Evolutionary conservation across 2,329 filamentous ascomycete genomes (phyloP), one percentile per base, ranked within the genome.

Genomic region (Graphilbum fragrans): DNA sequence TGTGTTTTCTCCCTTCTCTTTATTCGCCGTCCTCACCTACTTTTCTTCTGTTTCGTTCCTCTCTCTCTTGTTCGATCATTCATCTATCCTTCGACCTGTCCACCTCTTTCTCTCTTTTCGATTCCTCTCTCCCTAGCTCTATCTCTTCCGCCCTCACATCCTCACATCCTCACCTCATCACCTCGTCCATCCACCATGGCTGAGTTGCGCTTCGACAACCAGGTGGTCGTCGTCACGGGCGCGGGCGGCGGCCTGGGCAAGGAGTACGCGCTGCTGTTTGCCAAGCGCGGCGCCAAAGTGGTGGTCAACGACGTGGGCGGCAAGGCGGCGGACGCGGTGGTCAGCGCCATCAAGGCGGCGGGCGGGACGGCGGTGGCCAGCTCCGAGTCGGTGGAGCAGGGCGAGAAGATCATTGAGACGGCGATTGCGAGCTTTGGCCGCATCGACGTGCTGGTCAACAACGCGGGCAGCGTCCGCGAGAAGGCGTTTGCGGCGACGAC

Each of bases 401-500:
- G 92, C 55, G 90, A 96, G 46, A 82, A 76, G 64, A 96, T 98
- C 62, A 93, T 98, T 65, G 80, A 90, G 51, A 88, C 84, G 20
- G 85, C 85, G 53, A 83, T 92, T 59, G 69, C 85, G 62, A 70
- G 69, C 42, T 92, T 80, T 58, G 85, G 90, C 52, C 85, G 90
- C 55, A 77, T 98, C 63, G 90, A 98, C 62, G 70, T 98, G 49
- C 80, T 98, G 54, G 82, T 98, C 66, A 98, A 98, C 74, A 98
- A 96, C 59, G 92, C 92, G 47, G 90, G 92, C 57, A 96, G 96
- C 58, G 73, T 94, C 46, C 82, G 90, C 47, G 88, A 96, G 66
- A 63, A 96, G 58, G 90, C 85, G 73, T 96, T 98, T 71, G 94
- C 94, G 76, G 96, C 96, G 67, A 93, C 96, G 77, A 92, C 82